Conservation (phyloP, 805 yeast genomes). For the Candida lessepsii region DNA sequence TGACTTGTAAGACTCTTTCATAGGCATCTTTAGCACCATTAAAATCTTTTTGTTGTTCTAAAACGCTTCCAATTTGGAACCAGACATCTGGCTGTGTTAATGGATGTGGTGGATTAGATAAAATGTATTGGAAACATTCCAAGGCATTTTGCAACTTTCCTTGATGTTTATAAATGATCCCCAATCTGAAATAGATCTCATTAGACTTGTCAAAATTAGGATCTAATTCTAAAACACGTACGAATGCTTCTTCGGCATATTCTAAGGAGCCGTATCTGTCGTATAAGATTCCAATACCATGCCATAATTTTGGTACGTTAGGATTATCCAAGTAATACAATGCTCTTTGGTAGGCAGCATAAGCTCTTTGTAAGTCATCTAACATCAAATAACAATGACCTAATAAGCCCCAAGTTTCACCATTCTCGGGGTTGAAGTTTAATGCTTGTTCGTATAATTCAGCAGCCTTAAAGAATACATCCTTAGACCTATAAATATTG, state of each 20-base stretch:
- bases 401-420: conserved; percentile 95
- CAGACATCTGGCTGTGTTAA: conserved; percentile 95
- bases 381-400: conserved; percentile 97
- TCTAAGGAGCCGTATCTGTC: conserved; percentile 95
- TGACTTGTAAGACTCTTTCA: conserved; percentile 83
- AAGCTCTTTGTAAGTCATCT: conserved; percentile 94
- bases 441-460: conserved; percentile 89
- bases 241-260: conserved; percentile 98
- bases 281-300: conserved; percentile 94
- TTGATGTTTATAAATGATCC: conserved; percentile 95
- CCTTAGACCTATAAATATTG: conserved; percentile 82
- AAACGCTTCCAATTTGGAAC: conserved; percentile 96
- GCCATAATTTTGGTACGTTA: conserved; percentile 96
- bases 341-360: conserved; percentile 96
- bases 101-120: conserved; percentile 91
- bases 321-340: conserved; percentile 87
- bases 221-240: conserved; percentile 91
- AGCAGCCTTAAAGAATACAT: conserved; percentile 90
- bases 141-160: conserved; percentile 81
- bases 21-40: conserved; percentile 92
- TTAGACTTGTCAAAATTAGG: conserved; percentile 95
- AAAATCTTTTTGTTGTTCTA: conserved; percentile 92
- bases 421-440: conserved; percentile 77
- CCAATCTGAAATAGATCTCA: conserved; percentile 93
- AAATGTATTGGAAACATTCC: conserved; percentile 91